Evolutionary conservation across 2,329 filamentous ascomycete species (phyloP).

Genomic region (Phialophora chinensis): DNA sequence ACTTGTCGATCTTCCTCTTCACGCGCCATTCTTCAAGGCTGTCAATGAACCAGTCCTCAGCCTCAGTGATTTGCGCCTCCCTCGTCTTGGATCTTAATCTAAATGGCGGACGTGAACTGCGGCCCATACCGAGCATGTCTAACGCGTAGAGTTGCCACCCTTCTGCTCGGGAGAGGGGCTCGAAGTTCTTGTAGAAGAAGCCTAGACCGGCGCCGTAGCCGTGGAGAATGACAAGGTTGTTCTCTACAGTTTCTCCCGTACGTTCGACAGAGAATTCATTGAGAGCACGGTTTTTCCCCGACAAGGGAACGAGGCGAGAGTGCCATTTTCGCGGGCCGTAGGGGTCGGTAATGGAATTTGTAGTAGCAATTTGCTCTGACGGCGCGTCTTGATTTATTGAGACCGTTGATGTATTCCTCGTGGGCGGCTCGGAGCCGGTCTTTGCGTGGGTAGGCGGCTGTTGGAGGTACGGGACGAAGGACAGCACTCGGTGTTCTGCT

Average conservation of each 20-base stretch:
- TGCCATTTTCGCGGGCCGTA: slow-evolving; percentile 86
- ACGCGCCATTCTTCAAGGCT: slow-evolving; percentile 95
- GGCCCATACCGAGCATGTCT: slow-evolving; percentile 95
- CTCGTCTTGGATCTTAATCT: slow-evolving; percentile 81
- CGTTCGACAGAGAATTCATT: slow-evolving; percentile 94
- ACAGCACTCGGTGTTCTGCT: slow-evolving; percentile 87
- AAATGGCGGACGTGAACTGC: slow-evolving; percentile 83
- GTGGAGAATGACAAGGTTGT: slow-evolving; percentile 93
- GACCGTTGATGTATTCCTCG: slow-evolving; percentile 46
- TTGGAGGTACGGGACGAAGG: slow-evolving; percentile 80
- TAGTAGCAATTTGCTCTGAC: slow-evolving; percentile 46
- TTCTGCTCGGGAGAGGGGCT: slow-evolving; percentile 75
- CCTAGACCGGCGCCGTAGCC: slow-evolving; percentile 95
- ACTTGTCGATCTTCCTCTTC: slow-evolving; percentile 85
- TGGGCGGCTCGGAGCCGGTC: slow-evolving; percentile 61
- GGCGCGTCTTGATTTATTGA: slow-evolving; percentile 50
- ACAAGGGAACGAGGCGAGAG: slow-evolving; percentile 80
- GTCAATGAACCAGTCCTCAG: slow-evolving; percentile 95
- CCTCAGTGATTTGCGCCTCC: slow-evolving; percentile 80
- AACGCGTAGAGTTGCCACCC: slow-evolving; percentile 92
- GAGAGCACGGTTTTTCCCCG: slow-evolving; percentile 82
- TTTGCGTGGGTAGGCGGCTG: slow-evolving; percentile 71
- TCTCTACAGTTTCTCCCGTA: slow-evolving; percentile 75
- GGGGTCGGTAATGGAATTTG: slow-evolving; percentile 68
- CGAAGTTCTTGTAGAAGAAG: slow-evolving; percentile 99